Base-by-base conservation (phyloP, 106 monocot species). In the Dendrobium nobile region DNA sequence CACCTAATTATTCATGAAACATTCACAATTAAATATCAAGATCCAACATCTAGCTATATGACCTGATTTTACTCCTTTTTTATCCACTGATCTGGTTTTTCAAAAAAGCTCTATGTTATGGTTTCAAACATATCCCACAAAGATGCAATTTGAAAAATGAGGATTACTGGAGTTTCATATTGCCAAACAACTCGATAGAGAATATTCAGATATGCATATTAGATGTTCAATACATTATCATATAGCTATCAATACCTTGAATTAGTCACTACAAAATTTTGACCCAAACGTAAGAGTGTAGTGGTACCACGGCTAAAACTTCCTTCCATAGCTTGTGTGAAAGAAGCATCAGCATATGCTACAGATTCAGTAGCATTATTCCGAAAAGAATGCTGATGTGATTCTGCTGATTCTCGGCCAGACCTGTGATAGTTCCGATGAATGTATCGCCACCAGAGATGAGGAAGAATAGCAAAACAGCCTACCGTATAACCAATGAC, bases 391-490 rank as follows among this genome's bases (percentile, higher is more conserved):
- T 15, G 47, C 47, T 77, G 81, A 9, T 68, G 86, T 72, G 77
- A 45, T 27, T 79, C 85, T 47, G 81, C 20, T 41, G 79, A 43
- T 43, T 80, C 91, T 68, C 87, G 87, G 19, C 81, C 86, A 75
- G 72, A 56, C n/a, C 67, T 72, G 11, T 86, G 87, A 78, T 73
- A 81, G 33, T 85, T 88, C 2, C 84, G 87, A 70, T 87, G 85
- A 40, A 82, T 81, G 61, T 87, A 93, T 5, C 90, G 88, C 93
- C 93, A 93, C 75, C 79, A 89, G 77, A 93, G 84, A 91, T 87
- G 89, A 73, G 93, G 90, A 44, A 93, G 75, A 51, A 78, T 86
- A 31, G 84, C 84, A 82, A 83, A 11, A 61, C 89, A 89, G 17
- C 84, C 89, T 56, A 72, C n/a, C 48, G 84, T 79, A 83, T 89